These are phyloP conservation scores for Cenchrus americanus DNA, from an alignment of 176 grass and related monocot genomes.

Conservation along the genomic window DNA sequence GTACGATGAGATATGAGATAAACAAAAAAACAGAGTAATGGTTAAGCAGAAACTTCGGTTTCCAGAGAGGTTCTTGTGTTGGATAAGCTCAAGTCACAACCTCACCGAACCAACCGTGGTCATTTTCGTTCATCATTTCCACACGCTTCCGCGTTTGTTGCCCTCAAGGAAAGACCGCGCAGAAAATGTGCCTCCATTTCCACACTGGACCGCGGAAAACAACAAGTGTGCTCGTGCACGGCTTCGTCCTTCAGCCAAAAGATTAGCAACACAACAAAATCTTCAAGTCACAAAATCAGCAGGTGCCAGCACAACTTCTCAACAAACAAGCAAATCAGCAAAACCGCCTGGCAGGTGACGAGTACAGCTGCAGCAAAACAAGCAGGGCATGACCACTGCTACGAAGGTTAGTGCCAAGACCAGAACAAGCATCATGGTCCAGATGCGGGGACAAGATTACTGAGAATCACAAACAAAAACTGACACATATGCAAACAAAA, in stretches of 20 bases:
- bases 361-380: neutral
- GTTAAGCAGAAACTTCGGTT: too few relatives aligned
- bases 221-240: neutral
- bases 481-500: conserved; percentile 42
- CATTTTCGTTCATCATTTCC: neutral
- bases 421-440: neutral
- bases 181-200: conserved; percentile 21
- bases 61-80: too few relatives aligned
- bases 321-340: conserved; percentile 5
- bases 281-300: neutral
- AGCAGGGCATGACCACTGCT: neutral
- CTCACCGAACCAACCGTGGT: neutral
- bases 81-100: neutral
- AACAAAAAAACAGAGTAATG: too few relatives aligned
- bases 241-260: neutral
- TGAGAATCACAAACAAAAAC: conserved; percentile 40
- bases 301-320: neutral
- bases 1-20: too few relatives aligned
- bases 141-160: neutral
- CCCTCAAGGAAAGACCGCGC: neutral
- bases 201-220: conserved; percentile 5
- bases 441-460: neutral
- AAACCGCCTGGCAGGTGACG: neutral
- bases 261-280: neutral
- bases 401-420: neutral